Base-by-base conservation (phyloP, 2,329 filamentous ascomycete genomes). In the Aspergillus pseudoterreus region DNA sequence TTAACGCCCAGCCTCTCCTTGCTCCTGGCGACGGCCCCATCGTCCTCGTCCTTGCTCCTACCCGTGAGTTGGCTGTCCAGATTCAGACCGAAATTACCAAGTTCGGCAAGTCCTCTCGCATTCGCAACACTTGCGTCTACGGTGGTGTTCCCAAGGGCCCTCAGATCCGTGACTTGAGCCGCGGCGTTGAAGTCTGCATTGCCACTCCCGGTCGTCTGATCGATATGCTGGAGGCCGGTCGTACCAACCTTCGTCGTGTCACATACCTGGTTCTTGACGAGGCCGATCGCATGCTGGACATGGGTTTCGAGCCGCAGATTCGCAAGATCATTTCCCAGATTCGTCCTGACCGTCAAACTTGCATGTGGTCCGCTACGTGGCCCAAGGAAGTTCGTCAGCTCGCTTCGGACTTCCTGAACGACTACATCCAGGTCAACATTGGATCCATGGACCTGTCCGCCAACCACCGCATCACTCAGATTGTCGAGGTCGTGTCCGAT, bases 341-440 rank as follows among this genome's bases (percentile, higher is more conserved):
- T 75, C 90, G 94, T 63, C 94, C 94, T 49, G 94, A 99, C 72
- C 87, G 94, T 82, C 94, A 99, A 75, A 99, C 94, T 57, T 94
- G 94, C 80, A 96, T 99, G 91, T 99, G 92, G 90, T 99, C 94
- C 55, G 94, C 94, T 63, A 99, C 94, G 6, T 99, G 94, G 92
- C 94, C 94, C 67, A 96, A 96, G 82, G 92, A 97, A 74, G 92
- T 99, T 63, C 90, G 92, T 68, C 88, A 92, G 70, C 81, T 97
- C 64, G 92, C 92, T 50, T 79, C 86, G 47, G 92, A 96, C 71
- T 96, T 94, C 80, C 83, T 96, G 66, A 86, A 88, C 64, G 88
- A 99, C 72, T 97, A 94, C 76, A 97, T 97, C 65, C 94, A 99
- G 78, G 94, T 97, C 77, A 97, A 97, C 78, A 94, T 96, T 67